Evolutionary conservation across 1,284 basidiomycete species (phyloP), one percentile per base, ranked within the genome.

Genomic region (Rhodotorula sp.): DNA sequence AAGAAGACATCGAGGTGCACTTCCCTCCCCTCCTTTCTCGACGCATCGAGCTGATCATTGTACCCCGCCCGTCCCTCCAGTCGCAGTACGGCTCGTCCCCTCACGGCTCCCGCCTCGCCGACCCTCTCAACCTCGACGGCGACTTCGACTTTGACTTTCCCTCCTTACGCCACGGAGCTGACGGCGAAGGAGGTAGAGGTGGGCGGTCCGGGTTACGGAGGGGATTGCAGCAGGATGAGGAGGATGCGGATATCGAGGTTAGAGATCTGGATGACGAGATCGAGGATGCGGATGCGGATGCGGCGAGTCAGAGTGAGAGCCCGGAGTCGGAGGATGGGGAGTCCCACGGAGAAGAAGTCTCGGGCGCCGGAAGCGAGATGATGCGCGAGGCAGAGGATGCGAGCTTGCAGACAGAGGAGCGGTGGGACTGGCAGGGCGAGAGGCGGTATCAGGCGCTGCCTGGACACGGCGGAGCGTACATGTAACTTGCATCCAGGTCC

Each of bases 231-330:
- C 39, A 44, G 11, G 39, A 44, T 47, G 59, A 15, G 39, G 52
- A 51, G 27, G 54, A 51, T 15, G 58, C 24, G 20, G 71, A 51
- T 11, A 64, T 29, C 34, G 34, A 34, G 6, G 61, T 66, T 8
- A 32, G 60, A 7, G 71, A 72, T 30, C 52, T 72, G 15, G 71
- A 72, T 53, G 71, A 68, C 19, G 71, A 72, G n/a, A 72, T 74
- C 10, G 70, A 74, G 51, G 70, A 74, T 19, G 72, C 72, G 13
- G 72, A 74, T 34, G 52, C 59, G 24, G 51, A 44, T 44, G 46
- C 60, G n/a, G 39, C 32, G 20, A 27, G 22, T n/a, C 46, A n/a
- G 22, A 30, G 29, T 11, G 62, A 36, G 2, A n/a, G 27, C 27
- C 60, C 60, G 55, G 57, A 36, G 19, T 55, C 46, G 27, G 63